Evolutionary conservation across 768 basidiomycete species (phyloP), one percentile per base, ranked within the genome.

Genomic region (Pisolithus orientalis): DNA sequence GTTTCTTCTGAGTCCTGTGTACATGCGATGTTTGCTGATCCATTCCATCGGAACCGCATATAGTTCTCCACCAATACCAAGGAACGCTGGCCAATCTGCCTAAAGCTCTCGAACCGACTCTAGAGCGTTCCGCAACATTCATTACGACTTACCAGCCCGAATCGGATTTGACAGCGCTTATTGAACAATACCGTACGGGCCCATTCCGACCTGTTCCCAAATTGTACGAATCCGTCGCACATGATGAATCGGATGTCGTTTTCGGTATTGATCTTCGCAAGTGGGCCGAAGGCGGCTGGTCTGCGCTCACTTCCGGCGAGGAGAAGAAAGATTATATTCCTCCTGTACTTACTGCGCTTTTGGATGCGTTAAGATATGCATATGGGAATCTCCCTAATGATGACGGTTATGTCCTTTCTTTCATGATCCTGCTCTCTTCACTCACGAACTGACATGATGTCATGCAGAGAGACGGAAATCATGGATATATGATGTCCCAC

Each of bases 401-500:
- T 57, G 70, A 70, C 28, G 84, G 88, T 88, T n/a, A 52, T 62
- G 80, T 68, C 17, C 9, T 47, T 25, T 39, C 27, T 17, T 31
- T 40, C 16, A 32, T 45, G 7, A 42, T 14, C 17, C 21, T 8
- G 14, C 5, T 34, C 4, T 44, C 7, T 37, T 37, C 34, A 16
- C 9, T 6, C 45, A 44, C 57, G 24, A 60, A 39, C 11, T 16
- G 34, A 51, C 47, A n/a, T 21, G 50, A 17, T 34, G 1, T 16
- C 34, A 11, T 34, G 4, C 63, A 84, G 94, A 94, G 65, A 87
- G 82, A 64, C 83, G 94, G 53, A 92, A 87, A 72, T 73, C 85
- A 4, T 97, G 94, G 94, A 90, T 97, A 50, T 98, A 96, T 68
- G 92, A 97, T 60, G 88, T 90, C 4, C 93, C 94, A 1, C 77